Evolutionary conservation across 345 rosid genomes (phyloP).

Genomic region (Pistacia atlantica): DNA sequence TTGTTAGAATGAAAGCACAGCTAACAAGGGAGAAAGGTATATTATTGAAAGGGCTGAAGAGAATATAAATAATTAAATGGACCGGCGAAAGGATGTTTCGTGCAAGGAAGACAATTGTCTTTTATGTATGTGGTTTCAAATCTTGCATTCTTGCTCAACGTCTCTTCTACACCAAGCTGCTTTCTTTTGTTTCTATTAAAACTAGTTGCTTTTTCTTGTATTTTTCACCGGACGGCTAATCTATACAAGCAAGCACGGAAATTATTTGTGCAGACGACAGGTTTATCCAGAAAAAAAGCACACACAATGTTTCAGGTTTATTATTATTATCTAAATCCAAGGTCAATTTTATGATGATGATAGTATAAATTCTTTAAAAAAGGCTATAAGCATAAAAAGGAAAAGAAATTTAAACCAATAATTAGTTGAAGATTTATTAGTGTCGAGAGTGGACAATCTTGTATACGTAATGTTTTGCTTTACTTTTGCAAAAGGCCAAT

Average conservation of each 20-base stretch:
- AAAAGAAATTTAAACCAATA: too few relatives aligned
- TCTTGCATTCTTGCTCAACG: neutral
- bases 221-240: neutral
- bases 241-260: neutral
- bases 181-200: neutral
- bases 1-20: neutral
- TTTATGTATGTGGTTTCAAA: neutral
- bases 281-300: too few relatives aligned
- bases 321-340: too few relatives aligned
- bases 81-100: neutral
- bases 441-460: too few relatives aligned
- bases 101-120: constrained; percentile 9
- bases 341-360: too few relatives aligned
- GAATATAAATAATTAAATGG: constrained; percentile 4
- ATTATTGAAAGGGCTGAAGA: neutral
- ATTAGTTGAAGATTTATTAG: too few relatives aligned
- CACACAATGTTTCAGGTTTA: too few relatives aligned
- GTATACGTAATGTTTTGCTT: too few relatives aligned
- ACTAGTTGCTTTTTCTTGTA: neutral
- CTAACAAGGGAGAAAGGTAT: neutral
- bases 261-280: too few relatives aligned
- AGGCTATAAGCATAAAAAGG: too few relatives aligned
- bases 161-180: constrained; percentile 9
- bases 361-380: too few relatives aligned
- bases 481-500: neutral